Percentiles rank a stretch among this genome's conserved stretches.
phyloP scores from a whole-genome alignment of 352 stramenopile genomes.

The Pythium dissimile region DNA sequence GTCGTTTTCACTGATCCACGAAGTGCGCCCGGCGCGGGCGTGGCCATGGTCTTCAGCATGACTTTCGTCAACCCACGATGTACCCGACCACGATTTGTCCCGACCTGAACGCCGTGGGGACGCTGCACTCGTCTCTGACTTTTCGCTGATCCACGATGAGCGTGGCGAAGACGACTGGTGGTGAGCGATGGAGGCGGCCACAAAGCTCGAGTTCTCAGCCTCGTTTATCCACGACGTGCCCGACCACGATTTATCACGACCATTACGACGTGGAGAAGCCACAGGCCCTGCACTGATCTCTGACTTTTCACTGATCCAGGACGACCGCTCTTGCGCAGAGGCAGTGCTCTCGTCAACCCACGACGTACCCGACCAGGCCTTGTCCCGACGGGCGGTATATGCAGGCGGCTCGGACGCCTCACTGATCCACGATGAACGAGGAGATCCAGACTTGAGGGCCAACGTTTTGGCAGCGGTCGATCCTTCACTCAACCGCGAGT shows the following conservation, averaged over 20 bases:
- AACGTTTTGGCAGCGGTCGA: not conserved
- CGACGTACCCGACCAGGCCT: not conserved
- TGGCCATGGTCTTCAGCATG: not conserved
- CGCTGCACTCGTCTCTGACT: not conserved
- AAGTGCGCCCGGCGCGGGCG: too few relatives aligned
- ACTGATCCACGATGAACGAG: constrained; percentile 12
- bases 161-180: constrained; percentile 1
- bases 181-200: not conserved
- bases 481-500: constrained; percentile 17
- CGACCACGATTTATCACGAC: constrained; percentile 13
- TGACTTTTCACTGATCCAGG: constrained; percentile 6
- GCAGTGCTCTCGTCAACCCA: not conserved
- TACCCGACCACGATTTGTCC: constrained; percentile 3
- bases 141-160: constrained; percentile 7
- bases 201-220: not conserved
- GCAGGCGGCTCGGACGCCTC: not conserved
- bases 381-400: not conserved
- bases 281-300: not conserved
- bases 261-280: not conserved
- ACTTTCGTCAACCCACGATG: constrained; percentile 6
- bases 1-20: constrained; percentile 12
- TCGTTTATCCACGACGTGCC: constrained; percentile 18
- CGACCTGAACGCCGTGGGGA: not conserved
- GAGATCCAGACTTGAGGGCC: not conserved
- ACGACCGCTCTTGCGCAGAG: not conserved